Evolutionary conservation across 1,284 basidiomycete species (phyloP), one percentile per base, ranked within the genome.

Genomic region (Gymnopus androsaceus): DNA sequence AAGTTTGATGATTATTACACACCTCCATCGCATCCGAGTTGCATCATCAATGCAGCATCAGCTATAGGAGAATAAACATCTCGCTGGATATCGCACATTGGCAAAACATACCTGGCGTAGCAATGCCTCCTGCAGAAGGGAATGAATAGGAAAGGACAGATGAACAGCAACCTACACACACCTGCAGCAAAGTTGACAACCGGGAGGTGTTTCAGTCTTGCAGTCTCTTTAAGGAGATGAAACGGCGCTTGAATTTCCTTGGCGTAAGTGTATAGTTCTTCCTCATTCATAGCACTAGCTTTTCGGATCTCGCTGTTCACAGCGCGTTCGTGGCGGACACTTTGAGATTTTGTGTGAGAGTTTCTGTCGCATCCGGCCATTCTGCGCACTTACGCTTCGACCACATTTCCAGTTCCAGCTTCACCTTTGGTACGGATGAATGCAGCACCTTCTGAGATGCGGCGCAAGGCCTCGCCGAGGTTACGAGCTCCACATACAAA

Each of bases 41-140:
- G 95, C 96, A 99, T 99, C 96, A 99, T 98, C 62, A 99, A 76
- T 3, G 97, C 97, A 21, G 96, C 97, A 72, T 99, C 96, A 61
- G 95, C 90, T 90, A 61, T 11, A 57, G 14, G 21, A 23, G 12
- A 44, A 27, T 42, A 28, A 23, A 48, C 21, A 42, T 50, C 5
- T 41, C 21, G 37, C 8, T 21, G 9, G 17, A 42, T 33, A 44
- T 37, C 7, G n/a, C 21, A 19, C 27, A n/a, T n/a, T n/a, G n/a
- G n/a, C n/a, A n/a, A n/a, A n/a, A 17, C 37, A 36, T 63, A 90
- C 88, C 95, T 47, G 96, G 96, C 4, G 96, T 98, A 49, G 97
- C 95, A 57, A 99, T 86, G 62, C 96, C 96, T 59, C 96, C 96
- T 49, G n/a, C n/a, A n/a, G n/a, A n/a, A n/a, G n/a, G n/a, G n/a